Percentiles rank a stretch among this genome's conserved stretches.
phyloP scores from a whole-genome alignment of 225 moss, liverwort and hornwort species.

The Lunularia cruciata region DNA sequence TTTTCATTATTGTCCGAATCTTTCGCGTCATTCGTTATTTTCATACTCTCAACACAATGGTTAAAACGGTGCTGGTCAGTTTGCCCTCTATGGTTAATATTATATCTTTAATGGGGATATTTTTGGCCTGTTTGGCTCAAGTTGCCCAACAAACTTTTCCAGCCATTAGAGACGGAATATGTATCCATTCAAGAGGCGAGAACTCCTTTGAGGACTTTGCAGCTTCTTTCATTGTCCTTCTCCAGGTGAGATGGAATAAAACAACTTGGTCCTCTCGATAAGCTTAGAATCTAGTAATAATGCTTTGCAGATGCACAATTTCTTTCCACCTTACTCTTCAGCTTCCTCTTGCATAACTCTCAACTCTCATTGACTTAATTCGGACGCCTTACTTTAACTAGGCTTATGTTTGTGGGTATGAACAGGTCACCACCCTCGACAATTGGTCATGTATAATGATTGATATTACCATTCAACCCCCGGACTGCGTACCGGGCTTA shows the following conservation, averaged over 20 bases:
- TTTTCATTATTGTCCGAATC: slow-evolving; percentile 54
- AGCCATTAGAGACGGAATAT: slow-evolving; percentile 29
- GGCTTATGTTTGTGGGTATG: neutral
- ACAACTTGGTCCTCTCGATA: too few relatives aligned
- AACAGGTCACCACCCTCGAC: slow-evolving; percentile 81
- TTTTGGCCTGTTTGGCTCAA: slow-evolving; percentile 41
- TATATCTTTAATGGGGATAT: slow-evolving; percentile 59
- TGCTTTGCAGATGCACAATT: too few relatives aligned
- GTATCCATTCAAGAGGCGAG: slow-evolving; percentile 8
- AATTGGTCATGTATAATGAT: slow-evolving; percentile 87
- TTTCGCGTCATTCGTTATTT: slow-evolving; percentile 76
- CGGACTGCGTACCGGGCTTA: slow-evolving; percentile 41
- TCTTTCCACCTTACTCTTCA: too few relatives aligned
- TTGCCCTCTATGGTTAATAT: slow-evolving; percentile 78
- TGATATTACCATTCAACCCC: slow-evolving; percentile 54
- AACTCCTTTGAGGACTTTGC: slow-evolving; percentile 19
- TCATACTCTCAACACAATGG: slow-evolving; percentile 52
- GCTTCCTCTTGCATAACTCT: too few relatives aligned
- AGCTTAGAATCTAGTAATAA: too few relatives aligned
- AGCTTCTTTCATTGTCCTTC: slow-evolving; percentile 29
- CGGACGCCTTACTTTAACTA: too few relatives aligned
- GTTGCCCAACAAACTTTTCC: slow-evolving; percentile 26
- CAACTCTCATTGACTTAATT: too few relatives aligned
- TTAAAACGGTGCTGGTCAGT: slow-evolving; percentile 56
- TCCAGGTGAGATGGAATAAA: too few relatives aligned